phyloP scores from a whole-genome alignment of 2,329 filamentous ascomycete species.

The Epichloe brachyelytri region DNA sequence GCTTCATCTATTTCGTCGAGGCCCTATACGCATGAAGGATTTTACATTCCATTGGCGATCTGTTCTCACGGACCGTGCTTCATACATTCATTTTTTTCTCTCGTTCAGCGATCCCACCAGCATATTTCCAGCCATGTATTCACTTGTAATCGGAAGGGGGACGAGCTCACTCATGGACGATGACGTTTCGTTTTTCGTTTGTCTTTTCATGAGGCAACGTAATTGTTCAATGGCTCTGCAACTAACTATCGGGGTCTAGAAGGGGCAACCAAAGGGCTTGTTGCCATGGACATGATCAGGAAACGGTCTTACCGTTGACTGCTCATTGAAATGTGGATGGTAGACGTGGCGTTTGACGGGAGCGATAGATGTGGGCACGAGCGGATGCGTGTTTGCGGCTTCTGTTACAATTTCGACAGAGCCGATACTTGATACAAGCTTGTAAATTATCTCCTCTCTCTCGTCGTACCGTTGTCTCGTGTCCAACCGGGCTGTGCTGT shows the following conservation, averaged over 20 bases:
- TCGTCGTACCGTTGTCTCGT: too few species aligned
- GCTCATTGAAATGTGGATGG: background rate
- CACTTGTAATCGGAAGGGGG: background rate
- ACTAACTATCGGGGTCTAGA: background rate
- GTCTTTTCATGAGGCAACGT: background rate
- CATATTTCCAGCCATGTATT: background rate
- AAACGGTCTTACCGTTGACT: background rate
- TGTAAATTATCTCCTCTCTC: background rate
- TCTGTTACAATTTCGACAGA: too few species aligned
- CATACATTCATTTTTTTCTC: background rate
- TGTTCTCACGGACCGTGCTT: background rate
- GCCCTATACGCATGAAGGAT: slow-evolving; percentile 43
- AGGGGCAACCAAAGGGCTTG: background rate
- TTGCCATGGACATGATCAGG: background rate
- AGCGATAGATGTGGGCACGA: background rate
- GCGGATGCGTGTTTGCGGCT: background rate
- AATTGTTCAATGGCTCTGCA: background rate
- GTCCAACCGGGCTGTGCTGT: background rate
- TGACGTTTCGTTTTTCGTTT: background rate
- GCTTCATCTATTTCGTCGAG: slow-evolving; percentile 81
- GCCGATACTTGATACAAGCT: background rate
- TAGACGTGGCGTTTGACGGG: slow-evolving; percentile 1
- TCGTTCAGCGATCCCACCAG: background rate
- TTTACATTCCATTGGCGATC: background rate
- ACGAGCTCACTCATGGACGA: background rate